Evolutionary conservation across 768 basidiomycete genomes (phyloP).

Genomic region (Russula griseocarnosa): DNA sequence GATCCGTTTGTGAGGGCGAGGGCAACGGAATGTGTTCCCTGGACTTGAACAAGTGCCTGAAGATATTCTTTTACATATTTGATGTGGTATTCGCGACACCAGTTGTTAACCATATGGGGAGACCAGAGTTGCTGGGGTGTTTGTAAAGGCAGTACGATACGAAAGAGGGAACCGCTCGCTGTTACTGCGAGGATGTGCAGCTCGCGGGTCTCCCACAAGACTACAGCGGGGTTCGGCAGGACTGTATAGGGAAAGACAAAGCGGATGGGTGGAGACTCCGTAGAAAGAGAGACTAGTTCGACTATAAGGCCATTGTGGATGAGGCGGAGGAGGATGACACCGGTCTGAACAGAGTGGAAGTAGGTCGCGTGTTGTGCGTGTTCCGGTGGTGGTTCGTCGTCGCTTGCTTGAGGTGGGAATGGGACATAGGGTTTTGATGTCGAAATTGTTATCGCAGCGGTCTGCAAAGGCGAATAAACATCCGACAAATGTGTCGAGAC

Average conservation of each 20-base stretch:
- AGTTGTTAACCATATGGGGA: slow-evolving; percentile 42
- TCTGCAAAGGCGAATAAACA: slow-evolving; percentile 50
- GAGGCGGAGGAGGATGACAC: slow-evolving; percentile 68
- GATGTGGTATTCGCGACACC: slow-evolving; percentile 64
- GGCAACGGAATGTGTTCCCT: slow-evolving; percentile 63
- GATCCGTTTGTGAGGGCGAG: slow-evolving; percentile 58
- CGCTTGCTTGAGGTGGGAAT: slow-evolving; percentile 41
- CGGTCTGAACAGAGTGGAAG: slow-evolving; percentile 53
- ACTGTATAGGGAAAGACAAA: slow-evolving; percentile 73
- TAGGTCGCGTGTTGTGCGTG: slow-evolving; percentile 67
- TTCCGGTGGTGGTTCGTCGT: slow-evolving; percentile 50
- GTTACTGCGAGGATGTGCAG: slow-evolving; percentile 73
- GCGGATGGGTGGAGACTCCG: slow-evolving; percentile 61
- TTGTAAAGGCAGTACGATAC: slow-evolving; percentile 60
- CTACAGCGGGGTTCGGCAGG: slow-evolving; percentile 60
- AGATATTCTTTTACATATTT: slow-evolving; percentile 44
- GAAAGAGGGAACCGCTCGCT: slow-evolving; percentile 64
- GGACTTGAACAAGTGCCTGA: slow-evolving; percentile 49
- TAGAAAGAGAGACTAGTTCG: slow-evolving; percentile 72
- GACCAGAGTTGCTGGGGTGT: slow-evolving; percentile 28
- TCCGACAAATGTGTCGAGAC: slow-evolving; percentile 58
- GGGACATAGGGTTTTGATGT: slow-evolving; percentile 56
- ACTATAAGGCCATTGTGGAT: slow-evolving; percentile 70
- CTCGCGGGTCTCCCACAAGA: slow-evolving; percentile 45
- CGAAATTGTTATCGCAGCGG: slow-evolving; percentile 50